Evolutionary conservation across 2,329 filamentous ascomycete species (phyloP), one percentile per base, ranked within the genome.

Genomic region (Dactylellina sp.): DNA sequence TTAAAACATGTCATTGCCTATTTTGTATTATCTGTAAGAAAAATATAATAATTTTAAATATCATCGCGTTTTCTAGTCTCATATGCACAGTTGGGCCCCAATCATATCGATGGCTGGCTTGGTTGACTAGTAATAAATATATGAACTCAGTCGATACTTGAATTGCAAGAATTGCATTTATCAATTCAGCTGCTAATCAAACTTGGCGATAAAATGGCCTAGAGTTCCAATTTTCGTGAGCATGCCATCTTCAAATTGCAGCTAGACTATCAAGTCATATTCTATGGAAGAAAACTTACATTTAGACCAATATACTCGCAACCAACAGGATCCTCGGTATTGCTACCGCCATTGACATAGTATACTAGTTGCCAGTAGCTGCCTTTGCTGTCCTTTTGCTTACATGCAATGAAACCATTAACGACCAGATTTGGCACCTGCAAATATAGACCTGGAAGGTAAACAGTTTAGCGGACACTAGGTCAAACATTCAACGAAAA

Each of bases 341-440:
- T 32, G 20, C 44, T 60, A 2, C 60, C 60, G 7, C 68, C 68
- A n/a, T 44, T 65, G 3, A 72, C 68, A 25, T 42, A 44, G 22
- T 72, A 72, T 40, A 72, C 61, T 52, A 72, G 64, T n/a, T 72
- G 68, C 68, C 68, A 72, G 16, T 65, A 72, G 14, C 35, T 46
- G 0, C 68, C 68, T 11, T 47, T 59, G 2, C 22, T 65, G 25
- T 72, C 68, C 12, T 22, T 60, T 14, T 53, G 52, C 46, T 40
- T 57, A 25, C 68, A 72, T 9, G 68, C 68, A 24, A 72, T 72
- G 18, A 72, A 72, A 2, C 68, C 68, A 46, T 61, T 72, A 2
- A 25, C 20, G 2, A 72, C 68, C 2, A 60, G 11, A 52, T 72
- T 64, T 3, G 68, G 68, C 1, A 61, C 53, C 22, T 55, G 24